These are phyloP conservation scores for Fusarium sulawesiense DNA, from an alignment of 2,329 filamentous ascomycete genomes.

Conservation along the genomic window DNA sequence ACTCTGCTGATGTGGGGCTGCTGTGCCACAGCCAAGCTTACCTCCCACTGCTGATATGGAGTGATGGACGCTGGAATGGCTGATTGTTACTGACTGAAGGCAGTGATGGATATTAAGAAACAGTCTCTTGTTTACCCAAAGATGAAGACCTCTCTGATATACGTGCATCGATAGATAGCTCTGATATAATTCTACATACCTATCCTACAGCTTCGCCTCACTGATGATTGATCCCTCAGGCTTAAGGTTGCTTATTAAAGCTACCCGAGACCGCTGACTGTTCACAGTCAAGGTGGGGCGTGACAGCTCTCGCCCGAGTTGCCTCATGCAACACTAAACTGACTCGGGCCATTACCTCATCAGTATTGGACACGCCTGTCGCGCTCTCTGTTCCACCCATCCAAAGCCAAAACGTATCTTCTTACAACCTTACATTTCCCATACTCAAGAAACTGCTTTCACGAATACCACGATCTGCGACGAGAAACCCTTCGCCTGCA, in stretches of 20 bases:
- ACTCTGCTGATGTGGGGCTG: slow-evolving; percentile 17
- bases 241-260: slow-evolving; percentile 34
- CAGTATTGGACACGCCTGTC: slow-evolving; percentile 36
- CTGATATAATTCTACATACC: background rate
- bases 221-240: slow-evolving; percentile 1
- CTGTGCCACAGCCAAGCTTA: slow-evolving; percentile 7
- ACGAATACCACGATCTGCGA: slow-evolving; percentile 31
- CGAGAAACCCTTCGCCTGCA: slow-evolving; percentile 24
- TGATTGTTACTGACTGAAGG: background rate
- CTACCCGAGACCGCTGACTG: slow-evolving; percentile 7
- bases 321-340: slow-evolving; percentile 36
- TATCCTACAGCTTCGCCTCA: too few species aligned
- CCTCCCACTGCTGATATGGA: background rate
- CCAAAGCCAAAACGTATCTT: slow-evolving; percentile 22
- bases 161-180: background rate
- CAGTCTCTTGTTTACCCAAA: background rate
- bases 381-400: slow-evolving; percentile 26
- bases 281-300: slow-evolving; percentile 14
- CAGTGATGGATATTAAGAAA: background rate
- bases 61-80: background rate
- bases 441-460: slow-evolving; percentile 17
- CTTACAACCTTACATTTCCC: slow-evolving; percentile 29
- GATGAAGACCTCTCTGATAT: too few species aligned
- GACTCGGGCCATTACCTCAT: slow-evolving; percentile 46
- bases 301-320: slow-evolving; percentile 28